Conservation (phyloP, 352 stramenopile genomes). For the Bremia lactucae region DNA sequence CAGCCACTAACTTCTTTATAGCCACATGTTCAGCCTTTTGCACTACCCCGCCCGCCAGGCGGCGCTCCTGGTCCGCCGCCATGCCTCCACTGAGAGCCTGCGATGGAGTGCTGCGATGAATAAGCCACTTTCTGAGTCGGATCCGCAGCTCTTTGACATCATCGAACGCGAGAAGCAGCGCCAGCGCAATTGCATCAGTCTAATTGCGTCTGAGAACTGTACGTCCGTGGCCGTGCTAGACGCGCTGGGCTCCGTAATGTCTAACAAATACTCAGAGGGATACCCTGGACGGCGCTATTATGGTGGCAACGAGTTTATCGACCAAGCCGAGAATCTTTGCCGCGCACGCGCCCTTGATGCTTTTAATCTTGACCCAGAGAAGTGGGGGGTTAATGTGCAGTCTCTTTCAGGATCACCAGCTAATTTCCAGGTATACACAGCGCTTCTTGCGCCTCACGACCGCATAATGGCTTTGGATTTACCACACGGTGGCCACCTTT, state of each 20-base stretch:
- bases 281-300: constrained; percentile 94
- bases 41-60: constrained; percentile 11
- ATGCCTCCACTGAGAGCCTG: constrained; percentile 47
- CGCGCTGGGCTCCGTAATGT: constrained; percentile 96
- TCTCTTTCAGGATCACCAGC: constrained; percentile 95
- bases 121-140: constrained; percentile 74
- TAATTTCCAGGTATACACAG: constrained; percentile 99
- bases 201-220: constrained; percentile 99
- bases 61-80: constrained; percentile 20
- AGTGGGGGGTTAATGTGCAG: constrained; percentile 97
- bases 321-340: constrained; percentile 97
- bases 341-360: constrained; percentile 93
- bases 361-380: constrained; percentile 93
- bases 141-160: constrained; percentile 90
- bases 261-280: constrained; percentile 98
- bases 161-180: constrained; percentile 97
- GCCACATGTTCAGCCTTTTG: constrained; percentile 18
- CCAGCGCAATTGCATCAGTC: constrained; percentile 94
- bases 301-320: constrained; percentile 99
- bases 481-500: constrained; percentile 96
- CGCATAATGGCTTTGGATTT: constrained; percentile 98
- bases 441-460: constrained; percentile 96
- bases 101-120: constrained; percentile 81
- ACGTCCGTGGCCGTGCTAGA: constrained; percentile 96
- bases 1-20: not conserved